Base-by-base conservation (phyloP, 768 basidiomycete genomes). In the Pleurotus citrinopileatus region DNA sequence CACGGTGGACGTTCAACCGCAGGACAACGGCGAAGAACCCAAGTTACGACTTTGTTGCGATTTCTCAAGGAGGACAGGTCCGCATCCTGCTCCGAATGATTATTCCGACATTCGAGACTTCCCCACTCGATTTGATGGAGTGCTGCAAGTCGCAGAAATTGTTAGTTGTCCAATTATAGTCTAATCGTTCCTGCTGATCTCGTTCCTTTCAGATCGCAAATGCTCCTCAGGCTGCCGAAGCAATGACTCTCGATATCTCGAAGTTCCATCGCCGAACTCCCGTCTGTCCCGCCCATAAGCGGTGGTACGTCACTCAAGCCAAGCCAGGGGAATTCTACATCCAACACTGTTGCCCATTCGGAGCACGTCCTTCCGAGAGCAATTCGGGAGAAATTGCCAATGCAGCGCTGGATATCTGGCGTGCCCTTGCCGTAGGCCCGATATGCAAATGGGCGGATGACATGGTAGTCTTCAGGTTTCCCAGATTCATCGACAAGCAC, bases 201-300 rank as follows among this genome's bases (percentile, higher is more conserved):
- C 26, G 37, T 46, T 19, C 19, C 15, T 17, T 43, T 10, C 27
- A 65, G 63, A 53, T 68, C 7, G 54, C 60, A 0, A 32, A 22
- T 2, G 61, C 62, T 3, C 61, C 67, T 1, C 45, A 42, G 0
- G 67, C 64, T 2, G 55, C 65, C 0, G 55, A 67, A 44, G 67
- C 59, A 2, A 60, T 58, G 7, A 57, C 62, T 4, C 26, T 62
- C 0, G 65, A 69, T 44, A 59, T 62, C 5, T 55, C 52, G 4
- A 62, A 62, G 29, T 60, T 60, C 55, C 57, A 62, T 28, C 51
- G 59, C 4, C 52, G 54, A 2, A 52, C 46, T 10, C 61, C 61
- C 1, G 53, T 62, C 15, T 44, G 17, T 20, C 56, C 59, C 3
- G 54, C 23, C 10, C 57, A 60, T 29, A 60, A 60, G 27, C 36